Conservation (phyloP, 75 land plant genomes). For the Ceratopteris richardii region DNA sequence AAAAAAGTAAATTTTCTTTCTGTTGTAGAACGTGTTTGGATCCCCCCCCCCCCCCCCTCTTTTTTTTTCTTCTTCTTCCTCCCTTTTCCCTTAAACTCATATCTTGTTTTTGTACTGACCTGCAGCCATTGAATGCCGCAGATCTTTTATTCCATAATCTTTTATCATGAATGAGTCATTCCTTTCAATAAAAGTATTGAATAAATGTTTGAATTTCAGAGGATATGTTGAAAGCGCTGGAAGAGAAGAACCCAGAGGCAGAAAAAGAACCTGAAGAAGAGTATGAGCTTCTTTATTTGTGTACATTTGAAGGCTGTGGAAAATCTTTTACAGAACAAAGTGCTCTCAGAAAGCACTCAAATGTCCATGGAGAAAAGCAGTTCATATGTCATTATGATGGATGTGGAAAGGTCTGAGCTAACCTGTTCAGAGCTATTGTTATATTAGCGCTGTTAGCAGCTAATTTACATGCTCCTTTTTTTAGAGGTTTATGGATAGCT, state of each 20-base stretch:
- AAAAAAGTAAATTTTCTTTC: too few relatives aligned
- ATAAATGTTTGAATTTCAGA: too few relatives aligned
- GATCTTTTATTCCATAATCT: too few relatives aligned
- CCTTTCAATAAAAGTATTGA: too few relatives aligned
- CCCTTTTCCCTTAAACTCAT: too few relatives aligned
- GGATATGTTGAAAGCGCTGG: conserved; percentile 53
- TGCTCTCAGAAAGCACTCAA: conserved; percentile 74
- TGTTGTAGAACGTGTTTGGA: too few relatives aligned
- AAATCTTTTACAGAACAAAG: conserved; percentile 73
- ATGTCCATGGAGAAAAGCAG: conserved; percentile 91
- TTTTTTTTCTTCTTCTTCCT: too few relatives aligned
- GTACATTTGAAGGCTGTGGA: conserved; percentile 94
- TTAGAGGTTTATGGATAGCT: conserved; percentile 98
- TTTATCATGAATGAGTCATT: too few relatives aligned
- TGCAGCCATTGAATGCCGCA: too few relatives aligned
- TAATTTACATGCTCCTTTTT: conserved; percentile 6
- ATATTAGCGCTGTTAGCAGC: background rate
- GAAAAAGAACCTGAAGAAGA: conserved; percentile 59
- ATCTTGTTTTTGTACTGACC: too few relatives aligned
- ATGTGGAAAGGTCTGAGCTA: conserved; percentile 74
- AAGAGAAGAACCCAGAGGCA: conserved; percentile 42
- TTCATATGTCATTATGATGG: conserved; percentile 78
- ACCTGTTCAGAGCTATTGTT: background rate
- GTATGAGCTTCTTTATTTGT: conserved; percentile 70
- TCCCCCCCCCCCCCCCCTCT: too few relatives aligned